A percentile compares a stretch with the other conserved stretches of the same genome.
Evolutionary conservation across 176 grass and related monocot genomes (phyloP).

Genomic region (Themeda triandra): DNA sequence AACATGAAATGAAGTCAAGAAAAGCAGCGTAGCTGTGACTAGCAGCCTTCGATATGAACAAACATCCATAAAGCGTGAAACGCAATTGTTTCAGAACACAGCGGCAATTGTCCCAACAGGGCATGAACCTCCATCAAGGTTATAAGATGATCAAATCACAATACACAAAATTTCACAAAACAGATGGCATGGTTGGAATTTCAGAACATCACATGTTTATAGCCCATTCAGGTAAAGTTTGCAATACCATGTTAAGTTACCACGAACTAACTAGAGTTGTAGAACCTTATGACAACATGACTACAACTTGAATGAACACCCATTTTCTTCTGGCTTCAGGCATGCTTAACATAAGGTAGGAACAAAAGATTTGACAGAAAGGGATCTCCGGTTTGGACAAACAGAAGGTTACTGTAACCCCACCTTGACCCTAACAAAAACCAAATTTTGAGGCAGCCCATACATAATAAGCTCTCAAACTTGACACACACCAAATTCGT

Average conservation of each 20-base stretch:
- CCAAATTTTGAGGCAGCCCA: background rate
- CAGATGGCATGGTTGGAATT: background rate
- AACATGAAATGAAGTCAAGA: constrained; percentile 10
- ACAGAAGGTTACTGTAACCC: background rate
- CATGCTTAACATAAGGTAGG: background rate
- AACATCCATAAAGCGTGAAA: background rate
- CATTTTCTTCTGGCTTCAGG: background rate
- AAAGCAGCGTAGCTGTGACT: background rate
- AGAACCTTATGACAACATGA: background rate
- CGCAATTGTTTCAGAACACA: background rate
- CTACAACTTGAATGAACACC: background rate
- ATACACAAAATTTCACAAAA: background rate
- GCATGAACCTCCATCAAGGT: background rate
- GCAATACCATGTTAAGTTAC: background rate
- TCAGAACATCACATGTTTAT: background rate
- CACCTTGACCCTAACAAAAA: background rate
- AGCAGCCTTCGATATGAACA: background rate
- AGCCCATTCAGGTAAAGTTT: background rate
- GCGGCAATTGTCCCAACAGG: background rate
- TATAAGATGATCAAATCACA: background rate
- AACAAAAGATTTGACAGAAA: background rate
- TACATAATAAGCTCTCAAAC: background rate
- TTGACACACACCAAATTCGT: background rate
- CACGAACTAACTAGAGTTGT: background rate
- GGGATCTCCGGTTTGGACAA: background rate